Evolutionary conservation across 2,329 filamentous ascomycete genomes (phyloP).

Genomic region (Thielaviopsis cerberus): DNA sequence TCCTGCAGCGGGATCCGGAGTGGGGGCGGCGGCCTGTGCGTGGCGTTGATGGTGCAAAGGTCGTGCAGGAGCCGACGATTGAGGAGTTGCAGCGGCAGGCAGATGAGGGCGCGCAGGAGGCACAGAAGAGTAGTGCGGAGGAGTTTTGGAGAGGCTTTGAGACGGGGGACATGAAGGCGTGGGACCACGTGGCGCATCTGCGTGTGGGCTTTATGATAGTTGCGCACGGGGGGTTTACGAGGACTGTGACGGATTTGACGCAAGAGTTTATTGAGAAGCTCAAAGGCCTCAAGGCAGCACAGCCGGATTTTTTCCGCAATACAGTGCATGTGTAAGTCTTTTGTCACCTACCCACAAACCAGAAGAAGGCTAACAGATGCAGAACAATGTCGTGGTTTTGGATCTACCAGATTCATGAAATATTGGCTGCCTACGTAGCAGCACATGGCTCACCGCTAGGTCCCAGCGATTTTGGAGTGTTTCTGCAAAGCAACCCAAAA

Average conservation of each 20-base stretch:
- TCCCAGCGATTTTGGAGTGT: not conserved
- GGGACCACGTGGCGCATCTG: slow-evolving; percentile 1
- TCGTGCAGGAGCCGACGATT: not conserved
- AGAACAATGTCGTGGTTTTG: slow-evolving; percentile 5
- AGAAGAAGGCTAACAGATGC: not conserved
- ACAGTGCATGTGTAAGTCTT: slow-evolving; percentile 3
- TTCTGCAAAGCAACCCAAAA: not conserved
- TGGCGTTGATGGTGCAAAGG: too few relatives aligned
- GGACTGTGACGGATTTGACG: not conserved
- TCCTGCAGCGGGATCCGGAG: not conserved
- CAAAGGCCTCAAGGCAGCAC: not conserved
- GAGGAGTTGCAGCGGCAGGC: not conserved
- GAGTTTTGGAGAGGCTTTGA: not conserved
- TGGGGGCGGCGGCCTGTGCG: not conserved
- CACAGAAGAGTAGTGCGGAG: not conserved
- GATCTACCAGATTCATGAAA: not conserved
- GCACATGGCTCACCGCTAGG: not conserved
- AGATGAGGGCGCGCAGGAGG: not conserved
- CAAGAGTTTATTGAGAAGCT: not conserved
- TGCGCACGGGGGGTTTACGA: not conserved
- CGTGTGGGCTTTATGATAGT: not conserved
- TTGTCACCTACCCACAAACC: too few relatives aligned
- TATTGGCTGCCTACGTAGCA: not conserved
- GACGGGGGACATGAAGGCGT: not conserved
- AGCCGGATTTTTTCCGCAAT: not conserved